Base-by-base conservation (phyloP, 352 stramenopile genomes). In the Phytopythium oedochilum region DNA sequence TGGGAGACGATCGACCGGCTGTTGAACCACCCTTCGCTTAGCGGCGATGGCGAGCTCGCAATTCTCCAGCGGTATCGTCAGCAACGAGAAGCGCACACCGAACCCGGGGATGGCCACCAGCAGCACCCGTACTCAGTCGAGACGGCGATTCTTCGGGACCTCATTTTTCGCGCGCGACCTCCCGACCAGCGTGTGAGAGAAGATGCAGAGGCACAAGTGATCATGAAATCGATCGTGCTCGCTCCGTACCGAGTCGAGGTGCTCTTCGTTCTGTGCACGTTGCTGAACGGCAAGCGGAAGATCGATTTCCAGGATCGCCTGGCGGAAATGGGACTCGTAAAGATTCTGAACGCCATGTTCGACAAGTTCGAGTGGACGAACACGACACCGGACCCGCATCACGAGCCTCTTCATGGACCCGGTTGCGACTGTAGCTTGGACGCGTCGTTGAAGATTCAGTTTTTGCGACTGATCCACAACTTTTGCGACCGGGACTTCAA, bases 381-480 rank as follows among this genome's bases (percentile, higher is more conserved):
- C 5, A 72, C 76, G 10, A 66, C 68, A 9, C 63, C 77, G 23
- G 60, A 71, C 23, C 70, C 71, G 20, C 49, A 76, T 0, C 75
- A 89, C 43, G 64, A 78, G 22, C 81, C 81, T 6, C 59, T 94
- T 2, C 83, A 94, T 47, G 83, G 83, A 8, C 83, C 83, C 26
- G 83, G 81, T 2, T 98, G 96, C 53, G 93, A 98, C 54, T 99
- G 95, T 72, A 98, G 94, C 59, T 75, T 97, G 31, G 94, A 98
- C 50, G 94, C 83, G 38, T 96, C 92, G 17, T 61, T 98, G 20
- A 94, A 97, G 64, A 97, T 99, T 39, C 95, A 98, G 69, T 98
- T 97, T 58, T 66, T 99, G 53, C 78, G 95, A 2, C 60, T 98
- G 12, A 88, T 99, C 38, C 96, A 98, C 72, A 98, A 98, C 56